A percentile compares a stretch with the other conserved stretches of the same genome.
These are phyloP conservation scores for Coemansia sp. DNA, from an alignment of 192 early-diverging fungal genomes.

Conservation along the genomic window DNA sequence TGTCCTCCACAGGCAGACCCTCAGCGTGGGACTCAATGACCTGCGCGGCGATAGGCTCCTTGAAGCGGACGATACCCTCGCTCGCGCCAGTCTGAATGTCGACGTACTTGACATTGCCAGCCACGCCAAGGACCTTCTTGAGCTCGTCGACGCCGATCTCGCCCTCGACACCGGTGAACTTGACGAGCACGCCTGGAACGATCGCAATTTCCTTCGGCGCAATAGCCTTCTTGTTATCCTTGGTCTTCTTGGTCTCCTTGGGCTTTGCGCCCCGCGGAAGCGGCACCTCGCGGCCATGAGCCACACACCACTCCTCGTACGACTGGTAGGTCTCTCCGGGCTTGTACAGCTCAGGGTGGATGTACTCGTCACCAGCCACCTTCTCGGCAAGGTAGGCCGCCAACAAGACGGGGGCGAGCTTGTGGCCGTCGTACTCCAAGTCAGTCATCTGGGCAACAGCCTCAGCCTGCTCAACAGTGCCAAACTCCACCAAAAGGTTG, in stretches of 20 bases:
- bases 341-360: conserved; percentile 52
- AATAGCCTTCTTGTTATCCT: too few species aligned
- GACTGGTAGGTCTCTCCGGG: conserved; percentile 41
- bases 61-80: conserved; percentile 48
- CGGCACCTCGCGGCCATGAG: conserved; percentile 30
- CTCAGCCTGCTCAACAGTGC: conserved; percentile 36
- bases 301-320: conserved; percentile 47
- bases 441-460: conserved; percentile 20
- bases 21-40: conserved; percentile 33
- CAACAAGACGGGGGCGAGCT: conserved; percentile 32
- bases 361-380: conserved; percentile 40
- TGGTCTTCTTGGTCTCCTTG: conserved; percentile 13
- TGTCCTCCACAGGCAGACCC: conserved; percentile 30
- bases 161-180: conserved; percentile 33
- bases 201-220: conserved; percentile 15
- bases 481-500: conserved; percentile 47
- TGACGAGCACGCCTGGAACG: conserved; percentile 28
- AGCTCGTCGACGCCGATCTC: conserved; percentile 24
- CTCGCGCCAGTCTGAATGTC: conserved; percentile 23
- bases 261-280: neutral
- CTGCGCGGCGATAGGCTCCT: conserved; percentile 25
- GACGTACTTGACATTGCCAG: conserved; percentile 34
- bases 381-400: conserved; percentile 54
- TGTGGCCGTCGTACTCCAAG: conserved; percentile 25
- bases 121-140: conserved; percentile 28